Conservation (phyloP, 148 eudicot species). For the Fagopyrum esculentum region DNA sequence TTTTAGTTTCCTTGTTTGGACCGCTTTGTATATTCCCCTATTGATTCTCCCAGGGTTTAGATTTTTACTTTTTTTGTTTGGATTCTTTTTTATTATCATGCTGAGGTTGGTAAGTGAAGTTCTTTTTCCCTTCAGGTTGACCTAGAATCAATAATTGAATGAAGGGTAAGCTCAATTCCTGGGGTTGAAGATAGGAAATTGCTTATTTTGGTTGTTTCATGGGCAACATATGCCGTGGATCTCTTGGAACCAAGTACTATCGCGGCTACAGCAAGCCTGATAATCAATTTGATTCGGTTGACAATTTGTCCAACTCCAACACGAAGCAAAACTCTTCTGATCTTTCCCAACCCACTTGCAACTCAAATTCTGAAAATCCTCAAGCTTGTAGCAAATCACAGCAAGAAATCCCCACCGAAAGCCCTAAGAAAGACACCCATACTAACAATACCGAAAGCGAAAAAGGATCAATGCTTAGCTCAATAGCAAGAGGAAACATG, state of each 20-base stretch:
- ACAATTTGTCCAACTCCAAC: conserved; percentile 26
- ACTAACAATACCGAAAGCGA: conserved; percentile 5
- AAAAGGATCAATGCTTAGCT: conserved; percentile 9
- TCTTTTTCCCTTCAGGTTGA: neutral
- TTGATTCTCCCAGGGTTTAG: neutral
- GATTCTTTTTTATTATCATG: neutral
- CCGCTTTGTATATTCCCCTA: neutral
- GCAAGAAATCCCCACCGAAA: conserved; percentile 14
- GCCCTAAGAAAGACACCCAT: conserved; percentile 25
- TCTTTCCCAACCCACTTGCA: conserved; percentile 21
- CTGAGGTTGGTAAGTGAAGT: neutral
- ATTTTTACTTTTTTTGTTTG: neutral
- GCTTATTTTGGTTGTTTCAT: conserved; percentile 46
- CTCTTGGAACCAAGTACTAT: conserved; percentile 46
- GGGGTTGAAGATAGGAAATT: neutral
- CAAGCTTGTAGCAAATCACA: neutral
- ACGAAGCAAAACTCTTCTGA: conserved; percentile 23
- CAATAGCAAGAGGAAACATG: conserved; percentile 26
- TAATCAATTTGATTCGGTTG: conserved; percentile 36
- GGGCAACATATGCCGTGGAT: conserved; percentile 96
- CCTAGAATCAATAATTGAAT: neutral
- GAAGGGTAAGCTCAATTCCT: conserved; percentile 1
- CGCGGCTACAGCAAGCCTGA: conserved; percentile 62
- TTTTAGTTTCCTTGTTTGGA: neutral
- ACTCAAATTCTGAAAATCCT: conserved; percentile 6